Evolutionary conservation across 2,329 filamentous ascomycete species (phyloP), one percentile per base, ranked within the genome.

Genomic region (Paraconiothyrium brasiliense): DNA sequence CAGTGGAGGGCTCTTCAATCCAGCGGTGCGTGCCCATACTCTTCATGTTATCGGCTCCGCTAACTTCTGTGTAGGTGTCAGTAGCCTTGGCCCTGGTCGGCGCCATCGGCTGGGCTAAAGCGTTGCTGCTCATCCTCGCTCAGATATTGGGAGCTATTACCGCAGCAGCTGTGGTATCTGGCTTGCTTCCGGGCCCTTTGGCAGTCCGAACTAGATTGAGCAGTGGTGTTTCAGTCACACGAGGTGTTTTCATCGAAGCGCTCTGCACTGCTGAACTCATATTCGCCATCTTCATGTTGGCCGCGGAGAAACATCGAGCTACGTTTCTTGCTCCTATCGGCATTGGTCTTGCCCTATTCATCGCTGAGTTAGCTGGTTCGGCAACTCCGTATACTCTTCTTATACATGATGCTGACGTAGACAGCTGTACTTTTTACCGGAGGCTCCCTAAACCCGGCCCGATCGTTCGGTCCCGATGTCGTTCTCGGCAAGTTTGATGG

Each of bases 161-260:
- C 16, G 77, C 83, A 48, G 79, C 83, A 16, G 83, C 71, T 8
- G 63, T 84, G 2, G 81, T 84, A 5, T 78, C 76, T 1, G 76
- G 73, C 0, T 71, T 83, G 8, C 82, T 84, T 32, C 81, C 83
- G 6, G 80, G 81, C 1, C 75, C 78, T 22, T 75, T 85, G 24
- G 76, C 77, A 41, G 83, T 85, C 22, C 77, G 78, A 11, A 84
- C 82, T 1, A 79, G 75, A 5, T 76, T 84, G n/a, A 77, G 78
- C 47, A 34, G 56, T 14, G 70, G 71, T 22, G 83, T 82, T 3
- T 82, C 81, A 1, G 68, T 83, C 27, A 75, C 72, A 27, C 80
- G 79, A 39, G 83, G 82, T 13, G 67, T 85, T 3, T 84, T 78
- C 67, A 84, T 84, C 57, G 83, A 84, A 64, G 83, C 83, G 80